phyloP scores from a whole-genome alignment of 805 yeast species.

The Clavispora vitiphila region DNA sequence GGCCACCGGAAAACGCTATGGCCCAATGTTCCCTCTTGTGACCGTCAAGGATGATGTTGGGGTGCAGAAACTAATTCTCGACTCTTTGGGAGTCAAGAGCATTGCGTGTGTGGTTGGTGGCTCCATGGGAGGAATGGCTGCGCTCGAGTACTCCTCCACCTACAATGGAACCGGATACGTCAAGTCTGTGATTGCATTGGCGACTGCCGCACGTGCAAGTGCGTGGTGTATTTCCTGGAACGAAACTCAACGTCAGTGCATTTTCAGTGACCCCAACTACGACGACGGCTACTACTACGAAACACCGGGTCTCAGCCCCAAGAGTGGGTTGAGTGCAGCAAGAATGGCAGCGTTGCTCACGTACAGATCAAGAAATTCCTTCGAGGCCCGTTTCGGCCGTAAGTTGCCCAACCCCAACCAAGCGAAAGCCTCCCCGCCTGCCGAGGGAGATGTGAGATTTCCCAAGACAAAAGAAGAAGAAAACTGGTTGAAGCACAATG shows the following conservation, averaged over 20 bases:
- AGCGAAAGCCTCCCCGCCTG: conserved; percentile 4
- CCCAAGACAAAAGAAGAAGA: conserved; percentile 58
- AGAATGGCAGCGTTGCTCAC: conserved; percentile 95
- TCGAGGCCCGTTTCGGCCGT: conserved; percentile 90
- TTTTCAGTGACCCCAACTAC: conserved; percentile 92
- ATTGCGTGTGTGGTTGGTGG: conserved; percentile 92
- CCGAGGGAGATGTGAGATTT: conserved; percentile 24
- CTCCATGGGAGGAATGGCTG: conserved; percentile 98
- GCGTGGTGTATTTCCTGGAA: conserved; percentile 99
- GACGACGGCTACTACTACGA: conserved; percentile 80
- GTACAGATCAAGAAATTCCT: conserved; percentile 86
- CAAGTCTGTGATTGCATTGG: conserved; percentile 69
- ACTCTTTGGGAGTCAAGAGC: conserved; percentile 69
- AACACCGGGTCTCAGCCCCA: conserved; percentile 60
- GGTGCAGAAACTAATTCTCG: conserved; percentile 72
- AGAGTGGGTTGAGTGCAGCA: conserved; percentile 87
- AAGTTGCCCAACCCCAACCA: conserved; percentile 29
- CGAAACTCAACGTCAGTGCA: conserved; percentile 95
- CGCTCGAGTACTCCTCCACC: conserved; percentile 71
- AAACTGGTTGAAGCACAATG: conserved; percentile 82
- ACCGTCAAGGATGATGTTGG: conserved; percentile 91
- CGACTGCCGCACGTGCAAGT: conserved; percentile 89
- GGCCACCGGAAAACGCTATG: conserved; percentile 71
- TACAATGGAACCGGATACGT: conserved; percentile 67
- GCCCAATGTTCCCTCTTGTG: conserved; percentile 92